Evolutionary conservation across 2,329 filamentous ascomycete species (phyloP), one percentile per base, ranked within the genome.

Genomic region (Acephala macrosclerotiorum): DNA sequence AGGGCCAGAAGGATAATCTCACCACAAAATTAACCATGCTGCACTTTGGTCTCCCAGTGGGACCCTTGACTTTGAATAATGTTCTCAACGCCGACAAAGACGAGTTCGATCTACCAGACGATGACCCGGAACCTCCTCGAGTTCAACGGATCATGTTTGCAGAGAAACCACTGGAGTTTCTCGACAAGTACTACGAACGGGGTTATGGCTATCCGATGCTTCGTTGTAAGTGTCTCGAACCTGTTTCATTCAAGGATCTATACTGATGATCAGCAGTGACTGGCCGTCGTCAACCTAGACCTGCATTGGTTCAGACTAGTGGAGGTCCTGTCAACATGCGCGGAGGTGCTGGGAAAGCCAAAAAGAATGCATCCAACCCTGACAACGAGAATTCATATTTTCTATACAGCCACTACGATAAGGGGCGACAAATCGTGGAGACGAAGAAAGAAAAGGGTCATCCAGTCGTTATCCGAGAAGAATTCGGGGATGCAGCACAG

Each of bases 21-120:
- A 63, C 68, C 7, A 76, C 74, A 7, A 77, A 76, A 60, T 58
- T 77, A 18, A 68, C 73, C 9, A 76, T 77, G 75, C 36, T 73
- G 14, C 61, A 74, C 56, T 77, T 75, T 58, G 75, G 75, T 14
- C 64, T 76, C 11, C 75, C 75, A 8, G 69, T 77, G 26, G 71
- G 68, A 29, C 68, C 73, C 6, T 36, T 75, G 20, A 74, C 73
- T 12, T 14, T 56, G 1, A 72, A 68, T n/a, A 76, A 76, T 47
- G 63, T 75, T 16, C n/a, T 62, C 3, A 65, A 66, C 14, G 64
- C 67, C 2, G 65, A 56, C 5, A 55, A 58, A 47, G 64, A 72
- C 29, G 38, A 65, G 8, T 57, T 20, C 14, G 55, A 57, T 26
- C 18, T n/a, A n/a, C n/a, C 18, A 25, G 38, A 61, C n/a, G 69